phyloP scores from a whole-genome alignment of 2,329 filamentous ascomycete genomes.

The Botryotinia calthae region DNA sequence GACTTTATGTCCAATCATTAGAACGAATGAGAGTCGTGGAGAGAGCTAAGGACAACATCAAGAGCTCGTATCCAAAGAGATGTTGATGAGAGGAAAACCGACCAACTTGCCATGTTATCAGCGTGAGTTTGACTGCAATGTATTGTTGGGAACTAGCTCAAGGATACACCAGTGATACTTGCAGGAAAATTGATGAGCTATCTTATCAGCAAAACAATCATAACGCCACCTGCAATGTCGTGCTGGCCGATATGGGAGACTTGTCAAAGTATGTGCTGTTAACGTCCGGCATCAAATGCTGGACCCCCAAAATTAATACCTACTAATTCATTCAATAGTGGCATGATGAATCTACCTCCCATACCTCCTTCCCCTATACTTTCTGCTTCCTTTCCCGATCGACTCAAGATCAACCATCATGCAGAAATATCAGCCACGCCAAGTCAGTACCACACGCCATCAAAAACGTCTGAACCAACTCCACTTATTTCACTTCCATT shows the following conservation, averaged over 20 bases:
- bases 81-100: constrained; percentile 28
- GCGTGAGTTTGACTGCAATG: constrained; percentile 28
- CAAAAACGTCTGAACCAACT: neutral
- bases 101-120: constrained; percentile 29
- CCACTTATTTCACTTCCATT: constrained; percentile 17
- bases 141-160: constrained; percentile 5
- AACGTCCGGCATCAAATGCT: neutral
- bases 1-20: constrained; percentile 25
- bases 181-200: constrained; percentile 30
- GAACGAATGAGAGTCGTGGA: constrained; percentile 26
- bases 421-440: constrained; percentile 14
- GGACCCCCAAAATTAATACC: neutral
- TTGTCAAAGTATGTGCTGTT: constrained; percentile 19
- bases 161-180: constrained; percentile 7
- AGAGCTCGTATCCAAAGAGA: constrained; percentile 26
- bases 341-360: constrained; percentile 9
- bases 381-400: neutral
- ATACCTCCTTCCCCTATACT: constrained; percentile 17
- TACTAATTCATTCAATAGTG: constrained; percentile 20
- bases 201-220: constrained; percentile 31
- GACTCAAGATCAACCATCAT: constrained; percentile 9
- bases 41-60: constrained; percentile 23
- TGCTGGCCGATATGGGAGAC: constrained; percentile 19
- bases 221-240: constrained; percentile 24
- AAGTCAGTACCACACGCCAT: constrained; percentile 9